Conservation (phyloP, 192 early-diverging fungal genomes). For the Oehlia diaphana region DNA sequence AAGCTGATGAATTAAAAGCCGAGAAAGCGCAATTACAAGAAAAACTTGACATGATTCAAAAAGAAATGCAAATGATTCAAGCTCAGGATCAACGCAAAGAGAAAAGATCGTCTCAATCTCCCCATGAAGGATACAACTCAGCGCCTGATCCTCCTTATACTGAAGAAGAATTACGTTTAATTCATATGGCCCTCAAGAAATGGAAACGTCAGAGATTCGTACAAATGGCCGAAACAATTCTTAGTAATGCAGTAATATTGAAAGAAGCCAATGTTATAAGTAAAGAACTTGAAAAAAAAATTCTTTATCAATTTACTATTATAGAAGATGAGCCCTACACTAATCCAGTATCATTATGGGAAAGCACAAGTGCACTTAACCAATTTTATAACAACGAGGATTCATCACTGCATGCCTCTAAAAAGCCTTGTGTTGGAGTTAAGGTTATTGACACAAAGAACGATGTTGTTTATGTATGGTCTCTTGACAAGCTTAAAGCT, state of each 20-base stretch:
- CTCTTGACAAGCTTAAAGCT: conserved; percentile 53
- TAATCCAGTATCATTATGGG: conserved; percentile 52
- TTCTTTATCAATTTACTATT: conserved; percentile 82
- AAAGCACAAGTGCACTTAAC: conserved; percentile 48
- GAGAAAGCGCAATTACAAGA: conserved; percentile 47
- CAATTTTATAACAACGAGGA: conserved; percentile 55
- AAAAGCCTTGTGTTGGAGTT: conserved; percentile 54
- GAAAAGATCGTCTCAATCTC: conserved; percentile 41
- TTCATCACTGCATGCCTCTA: conserved; percentile 39
- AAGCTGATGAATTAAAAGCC: conserved; percentile 42
- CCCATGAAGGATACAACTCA: conserved; percentile 38
- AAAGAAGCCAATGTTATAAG: conserved; percentile 93
- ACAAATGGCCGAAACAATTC: conserved; percentile 63
- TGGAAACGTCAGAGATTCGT: conserved; percentile 62
- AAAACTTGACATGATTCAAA: conserved; percentile 45
- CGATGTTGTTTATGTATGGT: conserved; percentile 63
- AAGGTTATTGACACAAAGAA: conserved; percentile 57
- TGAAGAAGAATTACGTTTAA: conserved; percentile 43
- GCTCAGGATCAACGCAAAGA: conserved; percentile 50
- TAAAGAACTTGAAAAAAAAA: conserved; percentile 78
- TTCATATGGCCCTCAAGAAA: conserved; percentile 40
- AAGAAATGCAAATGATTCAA: conserved; percentile 56
- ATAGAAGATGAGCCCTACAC: conserved; percentile 61
- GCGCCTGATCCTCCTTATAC: conserved; percentile 40
- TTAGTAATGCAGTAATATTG: conserved; percentile 67